Base-by-base conservation (phyloP, 305 asterid species). In the Plantago coronopus region DNA sequence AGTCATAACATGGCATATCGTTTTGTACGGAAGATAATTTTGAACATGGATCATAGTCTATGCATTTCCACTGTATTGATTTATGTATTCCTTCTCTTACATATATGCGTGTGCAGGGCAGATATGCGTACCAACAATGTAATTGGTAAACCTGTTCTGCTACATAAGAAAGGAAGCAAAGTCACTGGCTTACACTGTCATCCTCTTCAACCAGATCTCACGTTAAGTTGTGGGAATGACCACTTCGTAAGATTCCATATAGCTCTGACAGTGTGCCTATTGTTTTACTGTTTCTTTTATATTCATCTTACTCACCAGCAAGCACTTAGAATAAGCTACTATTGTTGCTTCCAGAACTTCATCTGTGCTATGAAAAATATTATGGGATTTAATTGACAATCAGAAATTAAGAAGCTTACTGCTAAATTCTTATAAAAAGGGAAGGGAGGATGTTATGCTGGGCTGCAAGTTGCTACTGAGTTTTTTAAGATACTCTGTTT, bases 111-210 rank as follows among this genome's bases (percentile, higher is more conserved):
- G 55, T 72, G 40, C 84, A 93, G 99, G 87, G 74, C 79, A 23
- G 99, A 93, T 69, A 59, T 69, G 54, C 94, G 97, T 57, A 77
- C 89, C 40, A 83, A 89, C 65, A 57, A 48, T 47, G 57, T 78
- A 22, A 81, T 65, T 0, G 94, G 87, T 58, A 79, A 83, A 59
- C 80, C 96, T 63, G 64, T 79, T 66, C 72, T 87, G 76, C 83
- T 89, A 74, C 99, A 93, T 76, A 89, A 93, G 94, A 93, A 79
- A 87, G 90, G 95, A 74, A 89, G 88, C 81, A 93, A 93, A 79
- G 96, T 93, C 59, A 91, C 94, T 62, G 91, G 99, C 66, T 82
- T 89, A 70, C 83, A 93, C 71, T 89, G 97, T 69, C 94, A 93
- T 83, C 97, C 99, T 69, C 84, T 80, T 78, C 99, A 93, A 69